These are phyloP conservation scores for Chaetothyriales sp. DNA, from an alignment of 2,329 filamentous ascomycete species.

Conservation along the genomic window DNA sequence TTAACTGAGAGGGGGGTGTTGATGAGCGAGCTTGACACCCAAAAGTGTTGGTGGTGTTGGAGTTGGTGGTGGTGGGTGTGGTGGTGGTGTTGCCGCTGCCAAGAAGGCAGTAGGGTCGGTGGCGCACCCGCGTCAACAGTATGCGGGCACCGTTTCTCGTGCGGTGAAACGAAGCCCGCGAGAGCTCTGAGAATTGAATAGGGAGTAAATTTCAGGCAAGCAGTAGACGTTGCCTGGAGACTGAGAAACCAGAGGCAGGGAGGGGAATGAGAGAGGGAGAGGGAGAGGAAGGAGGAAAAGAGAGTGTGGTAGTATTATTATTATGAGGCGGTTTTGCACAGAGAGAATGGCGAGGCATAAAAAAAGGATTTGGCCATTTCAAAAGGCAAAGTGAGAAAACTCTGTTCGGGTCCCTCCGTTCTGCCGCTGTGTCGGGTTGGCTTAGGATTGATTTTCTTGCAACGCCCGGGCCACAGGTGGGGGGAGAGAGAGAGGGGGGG, in stretches of 20 bases:
- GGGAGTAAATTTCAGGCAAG: neutral
- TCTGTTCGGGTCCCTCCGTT: neutral
- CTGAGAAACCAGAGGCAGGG: neutral
- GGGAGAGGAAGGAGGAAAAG: neutral
- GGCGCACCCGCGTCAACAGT: neutral
- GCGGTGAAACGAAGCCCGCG: neutral
- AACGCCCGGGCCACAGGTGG: neutral
- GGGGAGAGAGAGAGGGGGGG: no score
- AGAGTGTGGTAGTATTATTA: neutral
- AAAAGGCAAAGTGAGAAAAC: neutral
- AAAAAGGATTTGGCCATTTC: neutral
- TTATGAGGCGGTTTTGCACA: neutral
- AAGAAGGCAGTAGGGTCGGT: neutral
- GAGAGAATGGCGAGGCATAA: neutral
- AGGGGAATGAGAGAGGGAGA: neutral
- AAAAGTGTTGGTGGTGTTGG: neutral
- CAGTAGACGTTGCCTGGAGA: neutral
- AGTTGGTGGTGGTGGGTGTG: neutral
- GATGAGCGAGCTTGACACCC: neutral
- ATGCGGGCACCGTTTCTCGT: neutral
- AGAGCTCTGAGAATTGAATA: neutral
- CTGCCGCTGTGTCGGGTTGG: neutral
- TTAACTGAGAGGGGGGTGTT: constrained; percentile 15
- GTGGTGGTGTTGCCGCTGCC: neutral
- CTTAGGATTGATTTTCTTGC: neutral